phyloP scores from a whole-genome alignment of 1,284 basidiomycete genomes.

The Moesziomyces globuligerus region DNA sequence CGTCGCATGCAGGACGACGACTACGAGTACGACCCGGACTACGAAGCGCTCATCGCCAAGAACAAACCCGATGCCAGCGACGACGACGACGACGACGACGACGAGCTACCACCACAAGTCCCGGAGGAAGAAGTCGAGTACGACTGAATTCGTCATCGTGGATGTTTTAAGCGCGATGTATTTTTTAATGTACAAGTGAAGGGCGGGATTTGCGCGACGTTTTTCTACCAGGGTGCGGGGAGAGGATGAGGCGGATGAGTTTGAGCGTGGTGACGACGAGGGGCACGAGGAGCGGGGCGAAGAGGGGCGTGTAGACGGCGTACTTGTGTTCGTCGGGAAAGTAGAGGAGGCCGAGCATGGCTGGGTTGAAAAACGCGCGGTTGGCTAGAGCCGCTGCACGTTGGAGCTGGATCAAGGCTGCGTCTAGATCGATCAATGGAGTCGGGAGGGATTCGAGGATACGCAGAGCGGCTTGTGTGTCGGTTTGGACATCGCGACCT shows the following conservation, averaged over 20 bases:
- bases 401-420: conserved; percentile 74
- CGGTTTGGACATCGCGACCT: conserved; percentile 39
- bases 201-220: too few species aligned
- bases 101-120: neutral
- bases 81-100: neutral
- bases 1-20: conserved; percentile 44
- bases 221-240: too few species aligned
- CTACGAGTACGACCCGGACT: conserved; percentile 44
- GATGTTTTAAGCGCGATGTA: too few species aligned
- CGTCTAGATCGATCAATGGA: conserved; percentile 52
- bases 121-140: conserved; percentile 11
- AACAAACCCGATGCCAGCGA: conserved; percentile 9
- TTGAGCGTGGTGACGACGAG: conserved; percentile 77
- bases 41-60: conserved; percentile 42
- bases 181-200: neutral
- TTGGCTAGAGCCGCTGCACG: conserved; percentile 79
- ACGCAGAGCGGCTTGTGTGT: conserved; percentile 17
- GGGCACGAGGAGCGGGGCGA: conserved; percentile 74
- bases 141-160: conserved; percentile 2
- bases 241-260: too few species aligned
- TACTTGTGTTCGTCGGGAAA: conserved; percentile 73
- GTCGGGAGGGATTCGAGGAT: conserved; percentile 56
- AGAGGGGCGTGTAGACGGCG: conserved; percentile 67
- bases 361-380: conserved; percentile 93
- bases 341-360: conserved; percentile 93